These are phyloP conservation scores for Cornus florida DNA, from an alignment of 148 eudicot species.

Conservation along the genomic window DNA sequence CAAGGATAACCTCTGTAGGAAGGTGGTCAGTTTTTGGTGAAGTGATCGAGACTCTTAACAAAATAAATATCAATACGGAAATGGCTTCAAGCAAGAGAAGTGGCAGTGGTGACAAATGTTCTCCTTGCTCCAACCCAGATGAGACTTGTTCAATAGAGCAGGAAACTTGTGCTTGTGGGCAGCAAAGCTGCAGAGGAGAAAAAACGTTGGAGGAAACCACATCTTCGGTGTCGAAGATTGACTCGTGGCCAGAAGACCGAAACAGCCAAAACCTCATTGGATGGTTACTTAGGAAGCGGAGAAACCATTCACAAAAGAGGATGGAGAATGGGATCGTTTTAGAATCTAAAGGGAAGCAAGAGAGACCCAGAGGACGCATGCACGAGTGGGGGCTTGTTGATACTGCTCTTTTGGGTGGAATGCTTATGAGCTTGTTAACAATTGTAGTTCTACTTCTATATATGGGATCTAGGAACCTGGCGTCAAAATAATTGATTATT, in stretches of 20 bases:
- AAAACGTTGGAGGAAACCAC: constrained; percentile 5
- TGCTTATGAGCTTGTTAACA: constrained; percentile 51
- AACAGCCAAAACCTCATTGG: constrained; percentile 28
- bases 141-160: constrained; percentile 53
- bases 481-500: not conserved
- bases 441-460: constrained; percentile 38
- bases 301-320: constrained; percentile 15
- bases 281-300: constrained; percentile 48
- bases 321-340: constrained; percentile 21
- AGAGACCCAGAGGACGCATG: constrained; percentile 10
- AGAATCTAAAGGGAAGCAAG: constrained; percentile 22
- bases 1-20: constrained; percentile 79
- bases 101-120: constrained; percentile 23
- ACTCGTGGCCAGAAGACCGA: constrained; percentile 11
- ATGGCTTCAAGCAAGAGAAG: constrained; percentile 16
- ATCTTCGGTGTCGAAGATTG: constrained; percentile 3
- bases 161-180: constrained; percentile 51
- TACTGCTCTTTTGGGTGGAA: constrained; percentile 54
- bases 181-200: constrained; percentile 18
- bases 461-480: constrained; percentile 15
- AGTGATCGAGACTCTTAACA: constrained; percentile 54
- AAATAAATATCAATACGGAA: constrained; percentile 17
- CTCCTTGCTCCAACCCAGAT: constrained; percentile 34
- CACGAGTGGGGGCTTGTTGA: constrained; percentile 48
- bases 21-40: constrained; percentile 98